Conservation (phyloP, 139 green algal species). For the Edaphochlamys debaryana region DNA sequence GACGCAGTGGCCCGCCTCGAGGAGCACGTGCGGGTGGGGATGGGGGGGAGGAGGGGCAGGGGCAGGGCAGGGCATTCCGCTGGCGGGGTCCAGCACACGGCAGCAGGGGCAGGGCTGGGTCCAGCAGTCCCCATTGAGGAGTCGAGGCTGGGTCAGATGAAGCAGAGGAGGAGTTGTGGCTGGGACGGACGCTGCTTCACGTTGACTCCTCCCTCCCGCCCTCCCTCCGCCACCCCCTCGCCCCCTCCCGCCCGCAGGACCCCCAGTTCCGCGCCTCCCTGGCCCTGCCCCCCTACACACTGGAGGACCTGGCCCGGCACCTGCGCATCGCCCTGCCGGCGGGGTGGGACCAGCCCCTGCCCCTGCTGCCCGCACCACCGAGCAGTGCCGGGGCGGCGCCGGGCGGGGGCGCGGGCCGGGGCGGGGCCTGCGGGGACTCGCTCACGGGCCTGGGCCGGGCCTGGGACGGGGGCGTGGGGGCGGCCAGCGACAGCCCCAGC, state of each 20-base stretch:
- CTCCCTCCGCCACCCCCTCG: too few relatives aligned
- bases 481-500: conserved; percentile 36
- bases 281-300: conserved; percentile 5
- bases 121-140: too few relatives aligned
- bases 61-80: too few relatives aligned
- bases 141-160: too few relatives aligned
- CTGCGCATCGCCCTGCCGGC: conserved; percentile 35
- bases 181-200: too few relatives aligned
- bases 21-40: conserved; percentile 22
- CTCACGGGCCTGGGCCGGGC: not conserved
- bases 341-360: conserved; percentile 29
- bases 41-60: not conserved
- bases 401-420: not conserved
- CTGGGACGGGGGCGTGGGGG: conserved; percentile 40
- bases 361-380: not conserved
- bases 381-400: not conserved
- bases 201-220: too few relatives aligned
- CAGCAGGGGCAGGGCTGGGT: too few relatives aligned
- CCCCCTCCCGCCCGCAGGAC: not conserved
- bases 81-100: too few relatives aligned
- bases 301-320: conserved; percentile 36
- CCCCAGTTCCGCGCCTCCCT: conserved; percentile 25
- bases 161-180: too few relatives aligned
- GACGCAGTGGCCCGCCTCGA: conserved; percentile 34
- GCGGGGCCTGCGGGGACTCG: too few relatives aligned